Percentiles rank a stretch among this genome's conserved stretches.
phyloP scores from a whole-genome alignment of 1,139 yeast species.

The Petasospora rhodanensis region DNA sequence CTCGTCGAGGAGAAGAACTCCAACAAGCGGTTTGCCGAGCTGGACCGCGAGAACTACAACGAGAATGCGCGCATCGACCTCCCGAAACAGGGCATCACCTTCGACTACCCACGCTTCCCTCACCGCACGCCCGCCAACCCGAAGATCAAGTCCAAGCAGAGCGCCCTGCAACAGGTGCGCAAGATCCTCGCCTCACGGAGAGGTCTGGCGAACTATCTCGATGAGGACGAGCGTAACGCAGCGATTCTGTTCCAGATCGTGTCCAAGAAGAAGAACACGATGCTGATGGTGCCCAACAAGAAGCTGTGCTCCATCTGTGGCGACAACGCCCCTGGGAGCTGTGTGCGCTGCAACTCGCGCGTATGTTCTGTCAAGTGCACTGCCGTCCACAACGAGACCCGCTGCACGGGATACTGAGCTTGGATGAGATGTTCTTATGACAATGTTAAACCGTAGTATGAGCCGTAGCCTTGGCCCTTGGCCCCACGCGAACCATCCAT shows the following conservation, averaged over 20 bases:
- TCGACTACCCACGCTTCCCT: conserved; percentile 22
- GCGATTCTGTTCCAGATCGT: conserved; percentile 22
- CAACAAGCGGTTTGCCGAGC: conserved; percentile 34
- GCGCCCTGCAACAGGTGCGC: conserved; percentile 27
- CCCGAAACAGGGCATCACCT: conserved; percentile 30
- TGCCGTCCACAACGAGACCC: conserved; percentile 36
- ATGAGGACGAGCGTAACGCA: conserved; percentile 31
- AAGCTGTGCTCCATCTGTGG: conserved; percentile 42
- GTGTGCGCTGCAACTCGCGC: conserved; percentile 35
- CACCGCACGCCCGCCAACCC: conserved; percentile 18
- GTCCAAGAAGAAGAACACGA: conserved; percentile 18
- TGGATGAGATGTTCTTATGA: too few species aligned
- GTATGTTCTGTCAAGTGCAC: conserved; percentile 37
- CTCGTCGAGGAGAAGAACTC: conserved; percentile 31
- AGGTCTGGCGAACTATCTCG: conserved; percentile 34
- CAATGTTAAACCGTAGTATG: too few species aligned
- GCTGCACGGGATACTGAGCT: conserved; percentile 31
- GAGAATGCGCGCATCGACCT: conserved; percentile 33
- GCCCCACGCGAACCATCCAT: too few species aligned
- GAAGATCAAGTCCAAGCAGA: conserved; percentile 17
- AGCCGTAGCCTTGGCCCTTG: too few species aligned
- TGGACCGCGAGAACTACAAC: conserved; percentile 38
- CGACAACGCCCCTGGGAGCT: conserved; percentile 34
- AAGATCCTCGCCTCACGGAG: conserved; percentile 36
- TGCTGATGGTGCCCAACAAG: conserved; percentile 29